These are phyloP conservation scores for Phytophthora hibernalis DNA, from an alignment of 352 stramenopile genomes.

Conservation along the genomic window DNA sequence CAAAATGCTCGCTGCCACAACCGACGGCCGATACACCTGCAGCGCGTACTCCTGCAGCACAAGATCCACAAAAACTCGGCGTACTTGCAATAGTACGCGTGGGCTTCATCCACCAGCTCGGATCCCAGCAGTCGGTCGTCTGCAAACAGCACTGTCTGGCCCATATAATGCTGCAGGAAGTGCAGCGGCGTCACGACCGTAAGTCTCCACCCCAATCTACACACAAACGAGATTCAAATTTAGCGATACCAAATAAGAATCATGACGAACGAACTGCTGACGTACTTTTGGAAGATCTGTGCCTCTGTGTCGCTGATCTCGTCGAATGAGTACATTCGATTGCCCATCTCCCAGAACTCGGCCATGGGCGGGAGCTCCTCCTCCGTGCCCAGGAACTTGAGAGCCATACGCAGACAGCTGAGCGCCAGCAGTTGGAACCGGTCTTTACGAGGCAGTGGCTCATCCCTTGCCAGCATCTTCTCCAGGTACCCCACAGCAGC, in stretches of 20 bases:
- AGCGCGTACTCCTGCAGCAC: constrained; percentile 87
- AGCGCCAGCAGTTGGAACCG: constrained; percentile 86
- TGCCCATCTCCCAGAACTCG: constrained; percentile 89
- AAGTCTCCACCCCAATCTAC: constrained; percentile 77
- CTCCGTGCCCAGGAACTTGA: constrained; percentile 84
- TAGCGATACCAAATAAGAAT: constrained; percentile 21
- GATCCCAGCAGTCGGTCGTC: constrained; percentile 80
- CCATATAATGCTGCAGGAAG: constrained; percentile 84
- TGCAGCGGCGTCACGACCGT: constrained; percentile 78
- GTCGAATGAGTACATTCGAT: constrained; percentile 85
- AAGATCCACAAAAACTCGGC: constrained; percentile 88
- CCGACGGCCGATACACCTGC: constrained; percentile 82
- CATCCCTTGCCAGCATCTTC: constrained; percentile 57
- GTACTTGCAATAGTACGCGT: constrained; percentile 86
- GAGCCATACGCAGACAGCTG: constrained; percentile 78
- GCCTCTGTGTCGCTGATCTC: constrained; percentile 85
- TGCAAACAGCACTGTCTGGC: constrained; percentile 78
- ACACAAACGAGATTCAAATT: constrained; percentile 30
- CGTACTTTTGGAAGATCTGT: constrained; percentile 52
- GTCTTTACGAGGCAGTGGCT: constrained; percentile 67
- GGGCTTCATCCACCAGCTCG: constrained; percentile 77
- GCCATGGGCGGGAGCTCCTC: constrained; percentile 82
- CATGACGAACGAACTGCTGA: constrained; percentile 26
- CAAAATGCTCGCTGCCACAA: constrained; percentile 80
- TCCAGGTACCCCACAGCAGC: constrained; percentile 86